Evolutionary conservation across 106 monocot species (phyloP), one percentile per base, ranked within the genome.

Genomic region (Dioscorea alata): DNA sequence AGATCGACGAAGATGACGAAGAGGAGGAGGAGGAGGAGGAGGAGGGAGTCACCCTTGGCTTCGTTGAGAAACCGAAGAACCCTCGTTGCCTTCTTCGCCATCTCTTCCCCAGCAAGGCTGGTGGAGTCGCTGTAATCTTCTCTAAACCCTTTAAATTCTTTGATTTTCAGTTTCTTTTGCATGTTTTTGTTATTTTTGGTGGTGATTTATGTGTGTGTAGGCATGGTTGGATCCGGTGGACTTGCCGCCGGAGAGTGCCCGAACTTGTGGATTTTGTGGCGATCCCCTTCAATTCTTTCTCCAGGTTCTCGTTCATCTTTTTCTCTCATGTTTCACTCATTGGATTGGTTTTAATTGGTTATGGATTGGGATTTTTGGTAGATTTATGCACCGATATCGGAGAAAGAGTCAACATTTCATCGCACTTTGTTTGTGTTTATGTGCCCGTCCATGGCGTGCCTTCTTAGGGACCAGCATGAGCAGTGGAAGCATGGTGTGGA

Each of bases 221-320:
- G 91, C 96, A 2, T 96, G 96, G 96, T 59, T 96, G 48, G 84
- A 92, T 59, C 91, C 96, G 13, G 69, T 86, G 56, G 75, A 79
- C 71, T 74, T 89, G 70, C 96, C 96, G 4, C 6, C 48, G 18
- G 80, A 67, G 73, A 76, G 85, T 33, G 76, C 76, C 58, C 71
- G 73, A 16, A 66, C n/a, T 9, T 96, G 96, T 52, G 84, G 89
- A 4, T 89, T 96, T 60, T 96, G 92, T 22, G 78, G 78, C 5
- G 86, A 89, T 73, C 92, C 92, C 8, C 84, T 92, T 32, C 91
- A 92, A 64, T 96, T 96, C 68, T 67, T 92, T 80, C 86, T 96
- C 52, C 88, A 96, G 89, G 96, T 89, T 51, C 42, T 71, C 33
- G 20, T 16, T 48, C n/a, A 20, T 49, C 60, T 52, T 7, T 23